Conservation (phyloP, 352 stramenopile species). For the Thalassiosira mediterranea region DNA sequence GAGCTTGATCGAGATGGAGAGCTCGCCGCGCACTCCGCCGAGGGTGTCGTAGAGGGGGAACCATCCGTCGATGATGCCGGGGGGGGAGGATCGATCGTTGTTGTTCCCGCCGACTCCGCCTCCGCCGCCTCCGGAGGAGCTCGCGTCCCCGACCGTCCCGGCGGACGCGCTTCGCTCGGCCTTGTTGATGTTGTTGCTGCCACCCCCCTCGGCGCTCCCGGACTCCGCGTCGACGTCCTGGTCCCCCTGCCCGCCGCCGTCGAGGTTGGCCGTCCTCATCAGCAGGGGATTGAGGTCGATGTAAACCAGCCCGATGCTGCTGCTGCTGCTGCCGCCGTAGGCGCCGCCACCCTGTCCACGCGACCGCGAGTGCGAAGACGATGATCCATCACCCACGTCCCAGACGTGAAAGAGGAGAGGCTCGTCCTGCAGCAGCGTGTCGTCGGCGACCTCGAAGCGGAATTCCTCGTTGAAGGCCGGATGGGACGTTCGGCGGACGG, state of each 20-base stretch:
- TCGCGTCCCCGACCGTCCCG: neutral
- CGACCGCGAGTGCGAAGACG: slow-evolving; percentile 29
- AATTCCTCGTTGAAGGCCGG: slow-evolving; percentile 98
- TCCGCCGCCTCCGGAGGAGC: neutral
- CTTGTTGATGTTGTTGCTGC: slow-evolving; percentile 4
- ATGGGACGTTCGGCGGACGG: slow-evolving; percentile 84
- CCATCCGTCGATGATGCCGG: slow-evolving; percentile 91
- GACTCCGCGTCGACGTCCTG: slow-evolving; percentile 15
- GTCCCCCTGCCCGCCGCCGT: slow-evolving; percentile 78
- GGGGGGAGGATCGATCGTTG: slow-evolving; percentile 3
- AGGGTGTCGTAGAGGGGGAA: slow-evolving; percentile 98
- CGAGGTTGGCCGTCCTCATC: slow-evolving; percentile 82
- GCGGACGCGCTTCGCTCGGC: slow-evolving; percentile 18
- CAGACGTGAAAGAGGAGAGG: slow-evolving; percentile 95
- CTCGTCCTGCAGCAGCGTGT: slow-evolving; percentile 97
- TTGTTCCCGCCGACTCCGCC: slow-evolving; percentile 7
- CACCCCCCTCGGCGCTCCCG: neutral
- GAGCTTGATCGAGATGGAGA: slow-evolving; percentile 94
- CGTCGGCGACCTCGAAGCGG: slow-evolving; percentile 97
- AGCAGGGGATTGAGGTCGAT: slow-evolving; percentile 98
- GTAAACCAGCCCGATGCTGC: slow-evolving; percentile 96
- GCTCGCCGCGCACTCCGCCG: slow-evolving; percentile 92
- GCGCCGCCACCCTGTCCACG: slow-evolving; percentile 89
- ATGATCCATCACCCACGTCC: slow-evolving; percentile 28
- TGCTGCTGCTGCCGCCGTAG: slow-evolving; percentile 51